A percentile compares a stretch with the other conserved stretches of the same genome.
Conservation (phyloP, 176 grass and related monocot genomes). For the Triticum turgidum region DNA sequence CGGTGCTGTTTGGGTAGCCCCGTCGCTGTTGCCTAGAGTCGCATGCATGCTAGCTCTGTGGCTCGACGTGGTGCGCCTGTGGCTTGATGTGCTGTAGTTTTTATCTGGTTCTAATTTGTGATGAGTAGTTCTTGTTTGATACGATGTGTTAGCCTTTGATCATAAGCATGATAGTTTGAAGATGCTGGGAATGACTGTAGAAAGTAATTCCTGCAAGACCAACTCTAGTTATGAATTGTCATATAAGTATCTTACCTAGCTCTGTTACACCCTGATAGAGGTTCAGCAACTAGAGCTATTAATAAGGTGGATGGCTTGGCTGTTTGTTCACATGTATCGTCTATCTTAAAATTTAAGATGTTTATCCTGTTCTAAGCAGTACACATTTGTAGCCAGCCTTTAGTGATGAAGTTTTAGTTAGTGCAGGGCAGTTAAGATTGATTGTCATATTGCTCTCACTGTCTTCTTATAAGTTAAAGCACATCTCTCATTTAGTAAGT, state of each 20-base stretch:
- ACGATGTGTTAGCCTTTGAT: neutral
- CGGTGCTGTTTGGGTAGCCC: neutral
- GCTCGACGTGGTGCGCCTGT: neutral
- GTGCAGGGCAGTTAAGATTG: fast-evolving
- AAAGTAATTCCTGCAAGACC: too few relatives aligned
- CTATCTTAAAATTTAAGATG: neutral
- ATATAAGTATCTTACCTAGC: too few relatives aligned
- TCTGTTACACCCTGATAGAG: neutral
- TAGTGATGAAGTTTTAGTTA: neutral
- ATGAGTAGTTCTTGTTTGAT: neutral
- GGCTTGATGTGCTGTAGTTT: neutral
- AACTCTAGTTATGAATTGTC: too few relatives aligned
- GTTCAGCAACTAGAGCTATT: neutral
- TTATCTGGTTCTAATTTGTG: neutral
- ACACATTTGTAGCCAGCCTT: neutral
- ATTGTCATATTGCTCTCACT: neutral
- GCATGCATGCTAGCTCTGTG: neutral
- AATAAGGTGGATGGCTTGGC: neutral
- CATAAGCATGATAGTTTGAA: neutral
- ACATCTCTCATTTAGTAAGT: neutral
- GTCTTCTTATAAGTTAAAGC: neutral
- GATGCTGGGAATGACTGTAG: neutral
- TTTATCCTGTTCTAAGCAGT: neutral
- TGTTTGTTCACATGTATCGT: neutral
- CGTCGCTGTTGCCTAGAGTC: neutral